Percentiles rank a stretch among this genome's conserved stretches.
phyloP scores from a whole-genome alignment of 2,329 filamentous ascomycete genomes.

The Blumeria hordei region DNA sequence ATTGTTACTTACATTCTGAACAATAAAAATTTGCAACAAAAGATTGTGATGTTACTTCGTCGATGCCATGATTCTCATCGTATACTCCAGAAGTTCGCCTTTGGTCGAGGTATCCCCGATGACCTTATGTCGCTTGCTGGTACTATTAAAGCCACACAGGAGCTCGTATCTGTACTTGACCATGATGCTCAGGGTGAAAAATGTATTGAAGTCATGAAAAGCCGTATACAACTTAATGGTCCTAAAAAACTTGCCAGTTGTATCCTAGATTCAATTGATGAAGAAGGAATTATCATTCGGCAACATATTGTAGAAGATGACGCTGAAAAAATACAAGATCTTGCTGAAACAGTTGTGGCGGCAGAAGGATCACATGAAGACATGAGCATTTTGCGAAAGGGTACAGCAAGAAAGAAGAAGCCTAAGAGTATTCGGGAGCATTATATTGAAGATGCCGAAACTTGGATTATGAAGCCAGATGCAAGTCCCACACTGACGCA shows the following conservation, averaged over 20 bases:
- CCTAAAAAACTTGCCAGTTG: slow-evolving; percentile 43
- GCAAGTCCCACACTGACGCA: slow-evolving; percentile 41
- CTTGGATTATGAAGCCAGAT: slow-evolving; percentile 39
- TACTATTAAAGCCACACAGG: slow-evolving; percentile 52
- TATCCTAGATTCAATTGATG: slow-evolving; percentile 66
- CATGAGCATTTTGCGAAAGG: slow-evolving; percentile 6
- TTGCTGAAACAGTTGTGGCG: slow-evolving; percentile 48
- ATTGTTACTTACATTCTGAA: slow-evolving; percentile 54
- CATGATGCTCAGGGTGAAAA: slow-evolving; percentile 7
- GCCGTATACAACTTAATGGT: slow-evolving; percentile 39
- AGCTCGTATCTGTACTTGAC: slow-evolving; percentile 29
- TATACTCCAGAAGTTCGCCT: slow-evolving; percentile 77
- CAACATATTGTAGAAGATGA: slow-evolving; percentile 55
- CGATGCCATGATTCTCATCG: slow-evolving; percentile 69
- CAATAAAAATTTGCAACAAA: slow-evolving; percentile 42
- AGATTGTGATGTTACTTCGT: slow-evolving; percentile 41
- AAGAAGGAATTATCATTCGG: slow-evolving; percentile 64
- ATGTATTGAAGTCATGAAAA: slow-evolving; percentile 23
- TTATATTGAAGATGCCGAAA: slow-evolving; percentile 33
- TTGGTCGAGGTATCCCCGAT: slow-evolving; percentile 77
- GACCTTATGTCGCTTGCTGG: slow-evolving; percentile 65
- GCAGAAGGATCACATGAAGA: slow-evolving; percentile 38
- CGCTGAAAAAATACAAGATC: slow-evolving; percentile 41
- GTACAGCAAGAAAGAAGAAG: slow-evolving; percentile 19
- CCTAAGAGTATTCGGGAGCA: slow-evolving; percentile 26